These are phyloP conservation scores for Pleurotus pulmonarius DNA, from an alignment of 768 basidiomycete genomes.

Conservation along the genomic window DNA sequence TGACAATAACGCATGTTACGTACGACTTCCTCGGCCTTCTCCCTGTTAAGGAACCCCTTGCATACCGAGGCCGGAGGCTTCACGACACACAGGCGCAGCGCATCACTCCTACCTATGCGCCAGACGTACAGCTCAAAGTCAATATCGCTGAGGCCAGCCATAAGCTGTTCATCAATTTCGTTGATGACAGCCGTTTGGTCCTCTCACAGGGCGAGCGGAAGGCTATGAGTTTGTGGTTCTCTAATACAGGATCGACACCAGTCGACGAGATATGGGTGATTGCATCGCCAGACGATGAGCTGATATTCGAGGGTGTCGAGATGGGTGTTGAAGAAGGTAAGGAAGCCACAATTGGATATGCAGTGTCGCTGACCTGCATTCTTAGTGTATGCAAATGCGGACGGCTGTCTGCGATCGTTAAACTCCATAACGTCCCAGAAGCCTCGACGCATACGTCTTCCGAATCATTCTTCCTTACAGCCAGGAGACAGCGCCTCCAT, in stretches of 20 bases:
- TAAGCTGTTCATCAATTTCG: constrained; percentile 54
- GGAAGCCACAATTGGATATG: not conserved
- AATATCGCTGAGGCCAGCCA: constrained; percentile 65
- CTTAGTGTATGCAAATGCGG: constrained; percentile 10
- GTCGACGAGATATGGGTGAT: constrained; percentile 75
- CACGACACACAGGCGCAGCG: constrained; percentile 72
- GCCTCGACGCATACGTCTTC: constrained; percentile 45
- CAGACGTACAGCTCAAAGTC: constrained; percentile 57
- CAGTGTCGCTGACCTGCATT: not conserved
- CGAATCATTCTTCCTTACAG: constrained; percentile 24
- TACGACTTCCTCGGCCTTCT: constrained; percentile 77
- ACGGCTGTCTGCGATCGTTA: constrained; percentile 38
- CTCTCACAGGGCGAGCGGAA: constrained; percentile 71
- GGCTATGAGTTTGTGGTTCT: constrained; percentile 50
- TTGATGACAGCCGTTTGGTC: constrained; percentile 46
- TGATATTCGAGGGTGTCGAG: constrained; percentile 44
- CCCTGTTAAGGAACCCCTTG: constrained; percentile 61
- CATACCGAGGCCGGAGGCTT: constrained; percentile 69
- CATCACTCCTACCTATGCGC: constrained; percentile 65
- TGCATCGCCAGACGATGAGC: constrained; percentile 52
- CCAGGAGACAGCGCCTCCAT: constrained; percentile 50
- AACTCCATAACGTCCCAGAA: constrained; percentile 49
- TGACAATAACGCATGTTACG: constrained; percentile 53
- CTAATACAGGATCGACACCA: constrained; percentile 58
- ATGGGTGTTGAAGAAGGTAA: constrained; percentile 11